Conservation (phyloP, 2,329 filamentous ascomycete genomes). For the Apiospora phragmitis region DNA sequence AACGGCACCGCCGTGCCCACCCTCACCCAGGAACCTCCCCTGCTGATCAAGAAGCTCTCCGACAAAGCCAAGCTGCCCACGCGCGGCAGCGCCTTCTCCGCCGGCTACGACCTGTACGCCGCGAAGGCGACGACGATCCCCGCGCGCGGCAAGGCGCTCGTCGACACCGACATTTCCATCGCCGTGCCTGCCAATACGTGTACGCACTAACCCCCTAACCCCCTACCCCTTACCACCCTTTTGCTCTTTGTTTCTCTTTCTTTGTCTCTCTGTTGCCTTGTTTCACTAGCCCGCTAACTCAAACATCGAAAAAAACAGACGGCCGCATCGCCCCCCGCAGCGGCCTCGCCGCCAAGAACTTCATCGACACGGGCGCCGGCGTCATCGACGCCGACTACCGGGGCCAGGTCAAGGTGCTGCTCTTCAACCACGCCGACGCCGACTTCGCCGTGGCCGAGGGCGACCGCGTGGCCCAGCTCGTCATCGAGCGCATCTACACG, state of each 20-base stretch:
- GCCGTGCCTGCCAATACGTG: slow-evolving; percentile 88
- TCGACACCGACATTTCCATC: slow-evolving; percentile 90
- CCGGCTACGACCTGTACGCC: slow-evolving; percentile 92
- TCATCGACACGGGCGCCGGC: slow-evolving; percentile 93
- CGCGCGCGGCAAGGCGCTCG: slow-evolving; percentile 78
- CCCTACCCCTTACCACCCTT: background rate
- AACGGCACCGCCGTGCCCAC: slow-evolving; percentile 30
- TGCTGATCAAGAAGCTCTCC: slow-evolving; percentile 87
- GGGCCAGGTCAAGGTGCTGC: slow-evolving; percentile 87
- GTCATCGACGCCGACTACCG: slow-evolving; percentile 98
- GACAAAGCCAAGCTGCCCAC: slow-evolving; percentile 80
- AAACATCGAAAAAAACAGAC: slow-evolving; percentile 50
- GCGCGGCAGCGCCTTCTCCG: slow-evolving; percentile 83
- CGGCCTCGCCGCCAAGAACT: slow-evolving; percentile 90
- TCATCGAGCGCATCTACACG: slow-evolving; percentile 92
- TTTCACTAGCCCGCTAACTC: too few relatives aligned
- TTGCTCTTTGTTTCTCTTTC: too few relatives aligned
- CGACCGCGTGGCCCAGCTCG: slow-evolving; percentile 89
- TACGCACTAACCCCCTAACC: slow-evolving; percentile 44
- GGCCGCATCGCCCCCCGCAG: slow-evolving; percentile 88
- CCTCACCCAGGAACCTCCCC: slow-evolving; percentile 52
- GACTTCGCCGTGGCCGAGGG: slow-evolving; percentile 83
- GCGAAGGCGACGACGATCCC: slow-evolving; percentile 75
- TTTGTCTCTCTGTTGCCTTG: background rate
- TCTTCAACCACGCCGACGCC: slow-evolving; percentile 86